Evolutionary conservation across 1,284 basidiomycete genomes (phyloP).

Genomic region (Porphyrellus sp.): DNA sequence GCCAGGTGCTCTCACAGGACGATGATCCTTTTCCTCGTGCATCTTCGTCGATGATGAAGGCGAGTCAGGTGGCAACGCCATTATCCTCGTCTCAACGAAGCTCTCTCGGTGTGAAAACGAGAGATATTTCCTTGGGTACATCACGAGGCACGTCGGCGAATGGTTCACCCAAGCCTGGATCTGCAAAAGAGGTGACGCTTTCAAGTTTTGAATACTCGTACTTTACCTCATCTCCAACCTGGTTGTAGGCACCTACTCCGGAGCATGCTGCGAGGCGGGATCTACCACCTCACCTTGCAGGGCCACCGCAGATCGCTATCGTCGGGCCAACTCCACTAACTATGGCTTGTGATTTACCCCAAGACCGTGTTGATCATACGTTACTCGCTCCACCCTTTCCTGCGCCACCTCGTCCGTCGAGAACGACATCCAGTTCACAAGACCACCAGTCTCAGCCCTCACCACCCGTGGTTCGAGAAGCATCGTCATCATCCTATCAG

Average conservation of each 20-base stretch:
- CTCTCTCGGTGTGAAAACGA: slow-evolving; percentile 17
- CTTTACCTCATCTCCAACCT: slow-evolving; percentile 11
- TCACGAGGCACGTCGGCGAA: slow-evolving; percentile 22
- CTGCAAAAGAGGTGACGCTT: slow-evolving; percentile 28
- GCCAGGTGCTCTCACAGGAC: slow-evolving; percentile 35
- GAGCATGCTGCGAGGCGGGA: slow-evolving; percentile 18
- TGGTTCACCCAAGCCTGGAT: slow-evolving; percentile 24
- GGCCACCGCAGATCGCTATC: slow-evolving; percentile 32
- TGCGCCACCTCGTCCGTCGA: slow-evolving; percentile 28
- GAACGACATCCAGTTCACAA: slow-evolving; percentile 22
- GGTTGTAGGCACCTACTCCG: slow-evolving; percentile 19
- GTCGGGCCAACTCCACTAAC: slow-evolving; percentile 31
- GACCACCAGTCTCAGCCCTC: slow-evolving; percentile 18
- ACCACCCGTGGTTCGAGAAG: slow-evolving; percentile 13
- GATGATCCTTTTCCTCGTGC: slow-evolving; percentile 24
- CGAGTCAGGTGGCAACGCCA: slow-evolving; percentile 27
- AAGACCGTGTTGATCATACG: slow-evolving; percentile 20
- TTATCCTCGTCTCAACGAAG: slow-evolving; percentile 27
- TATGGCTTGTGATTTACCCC: slow-evolving; percentile 22
- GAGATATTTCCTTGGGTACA: slow-evolving; percentile 20
- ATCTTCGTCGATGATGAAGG: slow-evolving; percentile 32
- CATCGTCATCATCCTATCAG: slow-evolving; percentile 18
- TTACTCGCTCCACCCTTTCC: slow-evolving; percentile 32
- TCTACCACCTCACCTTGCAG: slow-evolving; percentile 13
- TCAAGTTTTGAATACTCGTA: background rate